Percentiles rank a stretch among this genome's conserved stretches.
Evolutionary conservation across 1,284 basidiomycete species (phyloP).

Genomic region (Rhodotorula glutinis): DNA sequence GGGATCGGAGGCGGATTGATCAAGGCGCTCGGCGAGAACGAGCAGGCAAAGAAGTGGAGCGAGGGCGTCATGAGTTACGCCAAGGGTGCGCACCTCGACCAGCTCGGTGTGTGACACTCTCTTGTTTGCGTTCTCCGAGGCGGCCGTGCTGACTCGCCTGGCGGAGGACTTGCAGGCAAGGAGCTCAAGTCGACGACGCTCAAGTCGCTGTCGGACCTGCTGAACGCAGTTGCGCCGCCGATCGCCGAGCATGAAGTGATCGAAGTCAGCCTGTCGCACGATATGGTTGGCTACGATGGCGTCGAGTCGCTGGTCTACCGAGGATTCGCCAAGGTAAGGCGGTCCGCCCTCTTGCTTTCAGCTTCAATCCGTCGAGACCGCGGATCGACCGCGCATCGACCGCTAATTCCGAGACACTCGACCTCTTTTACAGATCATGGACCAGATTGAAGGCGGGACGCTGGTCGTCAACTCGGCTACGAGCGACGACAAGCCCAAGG

Average conservation of each 20-base stretch:
- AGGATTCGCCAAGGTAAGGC: conserved; percentile 67
- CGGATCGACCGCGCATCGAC: too few relatives aligned
- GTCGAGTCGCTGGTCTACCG: conserved; percentile 94
- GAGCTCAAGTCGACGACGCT: conserved; percentile 81
- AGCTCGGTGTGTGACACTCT: conserved; percentile 58
- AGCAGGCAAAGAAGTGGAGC: conserved; percentile 74
- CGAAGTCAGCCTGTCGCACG: conserved; percentile 90
- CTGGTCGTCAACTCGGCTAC: conserved; percentile 70
- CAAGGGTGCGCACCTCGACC: conserved; percentile 75
- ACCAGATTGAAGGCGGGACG: conserved; percentile 90
- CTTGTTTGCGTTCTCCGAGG: not conserved
- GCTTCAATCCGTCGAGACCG: too few relatives aligned
- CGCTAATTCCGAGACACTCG: too few relatives aligned
- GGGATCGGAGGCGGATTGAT: conserved; percentile 52
- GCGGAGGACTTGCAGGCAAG: conserved; percentile 67
- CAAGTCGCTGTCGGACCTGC: conserved; percentile 79
- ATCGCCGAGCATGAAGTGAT: conserved; percentile 98
- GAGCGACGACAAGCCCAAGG: conserved; percentile 51
- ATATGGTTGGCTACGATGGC: conserved; percentile 94
- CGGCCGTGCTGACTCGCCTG: not conserved
- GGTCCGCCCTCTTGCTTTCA: not conserved
- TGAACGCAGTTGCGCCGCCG: conserved; percentile 95
- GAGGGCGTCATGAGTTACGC: conserved; percentile 58
- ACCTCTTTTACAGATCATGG: conserved; percentile 64
- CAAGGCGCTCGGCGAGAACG: conserved; percentile 52